Base-by-base conservation (phyloP, 192 early-diverging fungal genomes). In the Coemansia sp. region DNA sequence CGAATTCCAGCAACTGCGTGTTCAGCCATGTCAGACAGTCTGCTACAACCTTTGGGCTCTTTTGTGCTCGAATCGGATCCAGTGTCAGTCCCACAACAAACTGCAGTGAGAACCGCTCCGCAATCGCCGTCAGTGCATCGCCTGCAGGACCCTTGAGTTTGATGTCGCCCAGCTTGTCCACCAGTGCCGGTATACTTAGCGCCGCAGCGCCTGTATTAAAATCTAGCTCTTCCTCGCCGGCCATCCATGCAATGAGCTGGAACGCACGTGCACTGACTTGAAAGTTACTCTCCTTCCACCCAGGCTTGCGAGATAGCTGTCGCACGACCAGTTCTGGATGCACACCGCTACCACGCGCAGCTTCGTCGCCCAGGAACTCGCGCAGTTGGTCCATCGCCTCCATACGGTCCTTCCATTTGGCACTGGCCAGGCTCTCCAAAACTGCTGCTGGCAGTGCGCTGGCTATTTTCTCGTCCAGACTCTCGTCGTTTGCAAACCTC, bases 271-370 rank as follows among this genome's bases (percentile, higher is more conserved):
- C 75, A 55, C 85, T 89, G 29, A 95, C 89, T 63, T 99, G 96
- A 72, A 98, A 98, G 78, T 99, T 99, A 83, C 86, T 93, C 69
- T 99, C 97, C 74, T 98, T 98, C 92, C 92, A 96, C 4, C 96
- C 95, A 0, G 94, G 94, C 27, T 91, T 93, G 47, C 90, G 89
- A 8, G 84, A 72, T 23, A 99, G 72, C 56, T 87, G 85, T 19
- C 92, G 86, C 6, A 92, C 83, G 24, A 99, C 79, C 19, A 95
- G 79, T 68, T 99, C 97, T 1, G 79, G 67, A 27, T 82, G 70
- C 10, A 91, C 83, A 49, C 93, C 89, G 4, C 93, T 60, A 7
- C 66, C 63, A 3, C 73, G 32, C 23, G 75, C 63, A 6, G 85
- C 72, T 38, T 76, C 80, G 15, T 76, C 71, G 39, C 86, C 83